Conservation (phyloP, 2,329 filamentous ascomycete species). For the Fusarium sp. region DNA sequence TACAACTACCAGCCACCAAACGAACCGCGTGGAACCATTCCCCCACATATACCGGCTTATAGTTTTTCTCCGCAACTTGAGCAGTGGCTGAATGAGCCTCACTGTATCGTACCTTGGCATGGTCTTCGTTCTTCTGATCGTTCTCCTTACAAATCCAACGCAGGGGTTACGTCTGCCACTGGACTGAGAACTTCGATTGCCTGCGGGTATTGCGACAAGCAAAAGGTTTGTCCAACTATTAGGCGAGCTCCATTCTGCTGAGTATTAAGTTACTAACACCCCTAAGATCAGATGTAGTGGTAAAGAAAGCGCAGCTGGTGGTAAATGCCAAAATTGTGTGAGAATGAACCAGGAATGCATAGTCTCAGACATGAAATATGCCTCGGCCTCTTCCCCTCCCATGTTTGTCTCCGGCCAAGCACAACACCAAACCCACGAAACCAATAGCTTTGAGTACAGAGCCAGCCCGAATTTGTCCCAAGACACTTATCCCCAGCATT, state of each 20-base stretch:
- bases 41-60: no score
- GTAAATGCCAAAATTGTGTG: background rate
- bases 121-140: no score
- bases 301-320: rapidly evolving
- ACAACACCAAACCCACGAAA: background rate
- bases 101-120: no score
- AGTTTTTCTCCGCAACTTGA: no score
- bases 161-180: no score
- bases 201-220: background rate
- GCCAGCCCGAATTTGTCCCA: rapidly evolving
- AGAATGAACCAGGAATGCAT: background rate
- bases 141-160: no score
- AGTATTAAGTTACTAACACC: background rate
- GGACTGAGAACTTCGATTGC: background rate
- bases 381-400: rapidly evolving
- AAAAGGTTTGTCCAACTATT: rapidly evolving
- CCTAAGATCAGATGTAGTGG: background rate
- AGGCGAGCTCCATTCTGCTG: rapidly evolving
- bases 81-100: no score
- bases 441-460: background rate
- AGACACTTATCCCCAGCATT: rapidly evolving
- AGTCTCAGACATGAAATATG: rapidly evolving
- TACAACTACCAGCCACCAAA: no score
- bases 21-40: no score
- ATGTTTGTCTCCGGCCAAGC: no score